Percentiles rank a stretch among this genome's conserved stretches.
phyloP scores from a whole-genome alignment of 768 basidiomycete genomes.

The Boletus rufocinnamomeus region DNA sequence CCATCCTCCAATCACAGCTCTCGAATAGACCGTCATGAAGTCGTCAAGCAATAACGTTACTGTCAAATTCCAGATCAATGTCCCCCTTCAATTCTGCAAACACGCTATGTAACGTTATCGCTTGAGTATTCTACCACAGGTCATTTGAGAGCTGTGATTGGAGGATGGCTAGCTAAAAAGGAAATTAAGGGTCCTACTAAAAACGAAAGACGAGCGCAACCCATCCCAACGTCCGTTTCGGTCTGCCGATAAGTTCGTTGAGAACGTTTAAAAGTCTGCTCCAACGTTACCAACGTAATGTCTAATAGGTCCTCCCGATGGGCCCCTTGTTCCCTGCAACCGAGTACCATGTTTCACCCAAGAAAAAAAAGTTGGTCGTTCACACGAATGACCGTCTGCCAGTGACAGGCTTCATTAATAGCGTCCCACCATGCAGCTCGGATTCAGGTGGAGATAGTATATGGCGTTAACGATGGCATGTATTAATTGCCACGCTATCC shows the following conservation, averaged over 20 bases:
- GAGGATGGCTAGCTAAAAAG: too few species aligned
- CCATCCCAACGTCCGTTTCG: too few species aligned
- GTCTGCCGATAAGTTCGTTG: too few species aligned
- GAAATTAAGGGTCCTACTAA: too few species aligned
- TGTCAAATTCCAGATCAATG: background rate
- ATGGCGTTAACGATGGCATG: conserved; percentile 7
- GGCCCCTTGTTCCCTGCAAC: background rate
- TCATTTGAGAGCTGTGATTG: too few species aligned
- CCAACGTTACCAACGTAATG: conserved; percentile 19
- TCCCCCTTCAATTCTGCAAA: too few species aligned
- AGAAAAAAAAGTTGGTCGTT: conserved; percentile 2
- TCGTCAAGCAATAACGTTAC: conserved; percentile 9
- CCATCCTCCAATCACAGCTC: background rate
- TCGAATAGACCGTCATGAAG: background rate
- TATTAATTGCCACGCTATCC: conserved; percentile 14
- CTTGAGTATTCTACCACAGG: too few species aligned
- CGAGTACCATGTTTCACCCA: background rate
- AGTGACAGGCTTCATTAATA: conserved; percentile 4
- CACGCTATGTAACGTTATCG: too few species aligned
- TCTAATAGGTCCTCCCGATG: background rate
- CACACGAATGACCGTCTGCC: conserved; percentile 22
- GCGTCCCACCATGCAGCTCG: conserved; percentile 9
- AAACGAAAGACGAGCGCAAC: too few species aligned
- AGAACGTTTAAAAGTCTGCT: conserved; percentile 18
- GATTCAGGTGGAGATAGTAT: conserved; percentile 9